Percentiles rank a stretch among this genome's conserved stretches.
Conservation (phyloP, 2,329 filamentous ascomycete species). For the Aspergillus sclerotialis region DNA sequence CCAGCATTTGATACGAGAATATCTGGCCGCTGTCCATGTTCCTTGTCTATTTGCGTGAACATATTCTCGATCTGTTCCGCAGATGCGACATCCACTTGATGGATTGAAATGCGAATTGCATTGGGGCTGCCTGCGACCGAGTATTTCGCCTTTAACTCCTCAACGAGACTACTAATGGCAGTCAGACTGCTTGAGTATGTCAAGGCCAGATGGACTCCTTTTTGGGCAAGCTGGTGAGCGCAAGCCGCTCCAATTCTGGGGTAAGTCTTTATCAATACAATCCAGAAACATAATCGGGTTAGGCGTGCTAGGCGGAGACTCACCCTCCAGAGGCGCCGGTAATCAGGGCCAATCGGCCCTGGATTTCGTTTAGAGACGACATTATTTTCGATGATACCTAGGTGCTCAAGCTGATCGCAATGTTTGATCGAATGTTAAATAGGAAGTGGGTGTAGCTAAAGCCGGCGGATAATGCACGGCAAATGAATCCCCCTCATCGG, state of each 20-base stretch:
- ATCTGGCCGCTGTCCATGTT: conserved; percentile 52
- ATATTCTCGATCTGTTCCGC: conserved; percentile 48
- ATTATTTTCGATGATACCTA: conserved; percentile 6
- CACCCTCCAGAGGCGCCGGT: conserved; percentile 58
- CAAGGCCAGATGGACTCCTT: conserved; percentile 50
- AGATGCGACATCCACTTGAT: conserved; percentile 53
- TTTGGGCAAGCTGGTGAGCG: conserved; percentile 47
- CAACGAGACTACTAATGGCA: conserved; percentile 40
- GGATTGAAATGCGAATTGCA: conserved; percentile 42
- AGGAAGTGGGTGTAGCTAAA: conserved; percentile 1
- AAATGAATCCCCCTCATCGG: conserved; percentile 12
- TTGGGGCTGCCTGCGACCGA: conserved; percentile 9
- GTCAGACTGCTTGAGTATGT: conserved; percentile 51
- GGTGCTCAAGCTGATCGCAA: not conserved
- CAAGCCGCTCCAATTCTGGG: conserved; percentile 55
- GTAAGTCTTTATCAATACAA: conserved; percentile 3
- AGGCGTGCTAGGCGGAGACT: conserved; percentile 11
- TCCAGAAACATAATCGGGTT: conserved; percentile 1
- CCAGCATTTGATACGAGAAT: conserved; percentile 63
- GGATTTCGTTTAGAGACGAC: conserved; percentile 41
- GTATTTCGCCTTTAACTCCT: conserved; percentile 31
- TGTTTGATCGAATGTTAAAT: not conserved
- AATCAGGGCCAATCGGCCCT: conserved; percentile 50
- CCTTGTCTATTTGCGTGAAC: conserved; percentile 47
- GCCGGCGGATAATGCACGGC: no score